Evolutionary conservation across 306 rosid genomes (phyloP).

Genomic region (Psophocarpus tetragonolobus): DNA sequence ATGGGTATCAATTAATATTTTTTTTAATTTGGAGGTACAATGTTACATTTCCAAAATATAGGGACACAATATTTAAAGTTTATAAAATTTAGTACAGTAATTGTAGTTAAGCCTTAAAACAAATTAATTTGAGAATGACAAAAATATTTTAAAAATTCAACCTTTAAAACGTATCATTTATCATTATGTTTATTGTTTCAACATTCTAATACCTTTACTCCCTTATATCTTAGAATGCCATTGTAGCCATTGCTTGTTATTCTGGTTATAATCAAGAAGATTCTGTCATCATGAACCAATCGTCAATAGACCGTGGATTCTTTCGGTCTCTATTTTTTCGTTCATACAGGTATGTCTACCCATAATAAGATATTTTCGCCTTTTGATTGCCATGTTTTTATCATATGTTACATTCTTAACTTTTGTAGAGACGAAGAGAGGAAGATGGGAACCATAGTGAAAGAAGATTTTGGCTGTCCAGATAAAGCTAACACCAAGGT

Average conservation of each 20-base stretch:
- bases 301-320: conserved; percentile 96
- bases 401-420: conserved; percentile 11
- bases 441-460: conserved; percentile 98
- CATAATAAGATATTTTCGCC: neutral
- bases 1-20: too few species aligned
- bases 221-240: conserved; percentile 71
- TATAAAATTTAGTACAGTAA: too few species aligned
- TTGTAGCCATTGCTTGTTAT: conserved; percentile 94
- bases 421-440: conserved; percentile 87
- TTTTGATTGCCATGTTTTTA: conserved; percentile 25
- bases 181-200: conserved; percentile 1
- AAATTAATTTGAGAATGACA: too few species aligned
- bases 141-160: too few species aligned
- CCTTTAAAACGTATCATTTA: too few species aligned
- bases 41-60: too few species aligned
- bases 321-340: conserved; percentile 96
- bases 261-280: conserved; percentile 99
- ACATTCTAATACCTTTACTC: conserved; percentile 4
- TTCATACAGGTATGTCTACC: conserved; percentile 66
- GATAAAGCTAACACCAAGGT: conserved; percentile 97
- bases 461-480: conserved; percentile 98
- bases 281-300: conserved; percentile 98
- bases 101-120: too few species aligned
- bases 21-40: too few species aligned
- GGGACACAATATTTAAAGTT: too few species aligned